These are phyloP conservation scores for Leptographium radiaticola DNA, from an alignment of 2,329 filamentous ascomycete species.

Conservation along the genomic window DNA sequence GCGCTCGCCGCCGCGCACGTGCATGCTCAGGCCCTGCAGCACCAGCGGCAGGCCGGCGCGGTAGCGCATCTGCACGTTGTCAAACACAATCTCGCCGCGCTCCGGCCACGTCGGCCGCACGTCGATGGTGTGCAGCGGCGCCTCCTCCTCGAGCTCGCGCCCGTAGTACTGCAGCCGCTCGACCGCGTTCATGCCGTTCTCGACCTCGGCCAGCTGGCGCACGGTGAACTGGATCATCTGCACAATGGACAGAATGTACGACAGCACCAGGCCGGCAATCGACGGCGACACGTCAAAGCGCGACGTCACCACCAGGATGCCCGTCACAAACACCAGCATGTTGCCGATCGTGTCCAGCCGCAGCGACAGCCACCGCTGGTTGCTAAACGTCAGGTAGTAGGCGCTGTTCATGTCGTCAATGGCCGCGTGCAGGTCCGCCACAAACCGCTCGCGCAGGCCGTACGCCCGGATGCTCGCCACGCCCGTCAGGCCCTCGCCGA, in stretches of 20 bases:
- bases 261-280: constrained; percentile 76
- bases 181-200: constrained; percentile 96
- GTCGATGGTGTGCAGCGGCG: constrained; percentile 63
- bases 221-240: constrained; percentile 96
- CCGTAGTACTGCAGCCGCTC: constrained; percentile 89
- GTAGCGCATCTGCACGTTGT: constrained; percentile 68
- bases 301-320: constrained; percentile 83
- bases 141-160: constrained; percentile 75
- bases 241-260: constrained; percentile 85
- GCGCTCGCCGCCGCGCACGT: constrained; percentile 61
- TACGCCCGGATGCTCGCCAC: constrained; percentile 83
- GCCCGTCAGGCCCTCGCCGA: constrained; percentile 76
- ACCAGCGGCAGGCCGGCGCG: constrained; percentile 59
- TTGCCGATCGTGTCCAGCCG: constrained; percentile 78
- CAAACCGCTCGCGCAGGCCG: constrained; percentile 65
- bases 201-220: constrained; percentile 84
- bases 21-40: constrained; percentile 56
- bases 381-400: constrained; percentile 90
- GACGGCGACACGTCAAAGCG: constrained; percentile 76
- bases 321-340: constrained; percentile 71
- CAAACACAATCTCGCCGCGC: constrained; percentile 66
- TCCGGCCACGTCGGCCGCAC: constrained; percentile 73
- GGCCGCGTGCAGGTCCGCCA: constrained; percentile 50
- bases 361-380: constrained; percentile 84
- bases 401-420: constrained; percentile 90